Base-by-base conservation (phyloP, 2,329 filamentous ascomycete species). In the Blastomyces parvus region DNA sequence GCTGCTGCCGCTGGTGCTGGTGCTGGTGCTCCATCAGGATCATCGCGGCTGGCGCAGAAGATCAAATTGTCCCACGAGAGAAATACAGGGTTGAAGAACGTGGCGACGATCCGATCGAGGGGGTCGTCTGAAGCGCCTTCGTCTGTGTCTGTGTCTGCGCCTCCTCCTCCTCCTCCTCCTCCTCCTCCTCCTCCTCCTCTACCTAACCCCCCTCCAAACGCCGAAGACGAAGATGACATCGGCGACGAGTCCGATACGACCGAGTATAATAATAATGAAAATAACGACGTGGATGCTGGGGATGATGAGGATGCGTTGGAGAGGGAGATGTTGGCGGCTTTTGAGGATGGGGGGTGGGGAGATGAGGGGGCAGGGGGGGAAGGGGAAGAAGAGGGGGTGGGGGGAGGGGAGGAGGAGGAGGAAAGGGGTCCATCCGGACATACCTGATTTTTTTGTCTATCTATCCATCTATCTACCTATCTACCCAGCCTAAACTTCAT, bases 291-390 rank as follows among this genome's bases (percentile, higher is more conserved):
- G 55, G 63, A 62, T 52, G 61, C 57, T 30, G 68, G 70, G 55
- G 69, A 70, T 27, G 79, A 79, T 8, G 77, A 82, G 11, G 79
- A 80, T 63, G 79, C 78, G 59, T 69, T 81, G 27, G 79, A 81
- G 64, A 73, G 75, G 46, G 85, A 87, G 68, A 78, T 88, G 71
- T 76, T 86, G 69, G 84, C 84, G 0, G 85, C 84, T 66, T 76
- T 86, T 66, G 83, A 85, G 62, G 76, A 75, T 27, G 71, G 68
- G 5, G 71, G 69, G 13, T 73, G 64, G 68, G 73, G 73, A 3
- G 74, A 76, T 59, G 77, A 74, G 44, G 65, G 69, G 27, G 67
- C n/a, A 72, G 74, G 76, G 59, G 77, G 74, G 44, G 65, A 69
- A 25, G 67, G 72, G 61, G 72, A 67, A 62, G 73, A 78, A 64